Conservation (phyloP, 768 basidiomycete species). For the Panaeolus cyanescens region DNA sequence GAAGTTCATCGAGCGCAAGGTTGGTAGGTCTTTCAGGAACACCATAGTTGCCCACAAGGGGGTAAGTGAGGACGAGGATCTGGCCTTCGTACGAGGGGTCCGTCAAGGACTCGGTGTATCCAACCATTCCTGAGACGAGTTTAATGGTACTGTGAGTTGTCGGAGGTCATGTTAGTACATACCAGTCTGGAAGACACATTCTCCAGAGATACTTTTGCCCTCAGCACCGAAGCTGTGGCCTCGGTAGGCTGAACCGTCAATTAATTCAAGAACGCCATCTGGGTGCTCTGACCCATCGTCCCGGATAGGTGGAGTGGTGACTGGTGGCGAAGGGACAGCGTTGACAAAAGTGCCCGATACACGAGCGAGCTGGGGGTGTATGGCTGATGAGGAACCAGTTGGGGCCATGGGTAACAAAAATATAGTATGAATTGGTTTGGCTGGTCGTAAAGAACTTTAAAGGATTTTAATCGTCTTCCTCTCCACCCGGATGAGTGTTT, state of each 20-base stretch:
- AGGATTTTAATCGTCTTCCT: slow-evolving; percentile 38
- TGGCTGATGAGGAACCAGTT: slow-evolving; percentile 33
- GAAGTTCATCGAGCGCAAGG: slow-evolving; percentile 53
- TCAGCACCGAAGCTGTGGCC: slow-evolving; percentile 95
- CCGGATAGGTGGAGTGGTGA: slow-evolving; percentile 30
- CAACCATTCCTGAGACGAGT: slow-evolving; percentile 87
- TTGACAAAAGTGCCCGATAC: slow-evolving; percentile 38
- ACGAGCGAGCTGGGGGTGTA: slow-evolving; percentile 36
- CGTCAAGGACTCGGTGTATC: slow-evolving; percentile 96
- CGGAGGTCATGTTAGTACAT: slow-evolving; percentile 27
- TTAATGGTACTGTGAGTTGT: slow-evolving; percentile 1
- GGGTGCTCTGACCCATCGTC: slow-evolving; percentile 28
- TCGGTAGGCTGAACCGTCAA: slow-evolving; percentile 84
- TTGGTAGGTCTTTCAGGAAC: slow-evolving; percentile 71
- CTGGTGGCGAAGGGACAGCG: slow-evolving; percentile 34
- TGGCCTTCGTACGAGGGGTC: slow-evolving; percentile 99
- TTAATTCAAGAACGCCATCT: slow-evolving; percentile 84
- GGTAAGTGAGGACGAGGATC: slow-evolving; percentile 97
- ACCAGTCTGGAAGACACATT: slow-evolving; percentile 99
- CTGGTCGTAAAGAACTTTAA: slow-evolving; percentile 7
- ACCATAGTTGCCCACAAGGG: slow-evolving; percentile 96
- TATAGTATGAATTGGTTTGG: slow-evolving; percentile 4
- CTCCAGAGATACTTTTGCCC: slow-evolving; percentile 88
- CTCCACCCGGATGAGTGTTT: slow-evolving; percentile 43
- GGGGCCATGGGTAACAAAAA: slow-evolving; percentile 12